phyloP scores from a whole-genome alignment of 2,329 filamentous ascomycete species.

The Trichoderma sp. region DNA sequence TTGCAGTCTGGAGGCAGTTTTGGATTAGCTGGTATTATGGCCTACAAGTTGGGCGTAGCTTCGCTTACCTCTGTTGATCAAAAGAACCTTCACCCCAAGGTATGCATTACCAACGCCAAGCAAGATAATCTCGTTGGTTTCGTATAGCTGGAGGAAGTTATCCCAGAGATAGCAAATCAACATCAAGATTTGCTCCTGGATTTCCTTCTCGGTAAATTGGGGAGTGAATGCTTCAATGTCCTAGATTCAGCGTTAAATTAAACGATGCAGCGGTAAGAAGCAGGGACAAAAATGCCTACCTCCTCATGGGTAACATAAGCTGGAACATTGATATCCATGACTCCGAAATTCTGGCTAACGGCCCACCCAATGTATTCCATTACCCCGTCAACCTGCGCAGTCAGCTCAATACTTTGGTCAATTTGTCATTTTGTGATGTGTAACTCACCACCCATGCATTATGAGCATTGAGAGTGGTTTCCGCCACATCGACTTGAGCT shows the following conservation, averaged over 20 bases:
- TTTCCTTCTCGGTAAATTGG: constrained; percentile 42
- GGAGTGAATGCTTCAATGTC: constrained; percentile 49
- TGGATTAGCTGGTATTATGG: constrained; percentile 20
- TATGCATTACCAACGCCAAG: constrained; percentile 90
- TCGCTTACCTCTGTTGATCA: constrained; percentile 68
- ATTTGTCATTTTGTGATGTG: neutral
- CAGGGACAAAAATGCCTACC: constrained; percentile 36
- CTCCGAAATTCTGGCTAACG: constrained; percentile 67
- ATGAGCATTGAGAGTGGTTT: constrained; percentile 72
- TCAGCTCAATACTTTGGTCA: constrained; percentile 18
- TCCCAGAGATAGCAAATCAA: constrained; percentile 90
- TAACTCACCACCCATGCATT: constrained; percentile 80
- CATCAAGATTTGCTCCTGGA: constrained; percentile 64
- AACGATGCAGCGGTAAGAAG: neutral
- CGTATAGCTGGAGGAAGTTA: constrained; percentile 83
- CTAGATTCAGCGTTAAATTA: constrained; percentile 27
- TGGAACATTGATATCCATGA: constrained; percentile 91
- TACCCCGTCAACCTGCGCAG: constrained; percentile 69
- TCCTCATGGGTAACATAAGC: constrained; percentile 66
- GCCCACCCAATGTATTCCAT: constrained; percentile 85
- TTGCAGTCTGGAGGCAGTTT: constrained; percentile 52
- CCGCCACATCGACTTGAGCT: constrained; percentile 64
- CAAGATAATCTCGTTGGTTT: constrained; percentile 72
- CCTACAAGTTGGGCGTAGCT: neutral
- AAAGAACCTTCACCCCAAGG: constrained; percentile 73